phyloP scores from a whole-genome alignment of 805 yeast species.

The Ascoidea tarda region DNA sequence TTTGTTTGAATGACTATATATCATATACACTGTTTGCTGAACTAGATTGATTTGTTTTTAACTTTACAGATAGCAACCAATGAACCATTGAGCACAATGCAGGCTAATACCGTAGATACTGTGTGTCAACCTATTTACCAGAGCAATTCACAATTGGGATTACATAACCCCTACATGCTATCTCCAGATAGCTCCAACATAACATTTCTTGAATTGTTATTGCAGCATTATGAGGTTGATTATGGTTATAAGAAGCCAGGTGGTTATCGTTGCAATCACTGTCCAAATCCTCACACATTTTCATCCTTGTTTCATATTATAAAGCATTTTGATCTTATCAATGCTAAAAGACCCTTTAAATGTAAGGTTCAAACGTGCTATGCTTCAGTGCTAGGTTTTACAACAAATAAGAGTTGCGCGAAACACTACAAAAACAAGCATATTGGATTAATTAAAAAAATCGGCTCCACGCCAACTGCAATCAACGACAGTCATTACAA shows the following conservation, averaged over 20 bases:
- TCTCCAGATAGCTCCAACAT: not conserved
- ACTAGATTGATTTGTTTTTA: no score
- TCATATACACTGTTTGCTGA: no score
- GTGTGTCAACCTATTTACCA: no score
- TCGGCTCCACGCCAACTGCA: not conserved
- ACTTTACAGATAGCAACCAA: no score
- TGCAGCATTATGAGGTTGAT: not conserved
- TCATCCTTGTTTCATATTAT: not conserved
- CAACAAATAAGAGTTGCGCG: not conserved
- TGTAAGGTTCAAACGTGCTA: not conserved
- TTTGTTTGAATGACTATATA: no score
- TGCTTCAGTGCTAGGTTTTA: not conserved
- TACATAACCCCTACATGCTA: no score
- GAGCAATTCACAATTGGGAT: no score
- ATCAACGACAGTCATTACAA: not conserved
- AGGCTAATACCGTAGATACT: no score
- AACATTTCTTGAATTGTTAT: not conserved
- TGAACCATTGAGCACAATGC: no score
- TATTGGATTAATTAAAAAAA: no score
- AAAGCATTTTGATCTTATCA: not conserved
- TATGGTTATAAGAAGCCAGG: not conserved
- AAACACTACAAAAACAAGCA: not conserved
- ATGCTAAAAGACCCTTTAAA: not conserved
- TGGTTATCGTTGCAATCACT: not conserved
- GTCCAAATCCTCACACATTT: not conserved